Base-by-base conservation (phyloP, 192 early-diverging fungal species). In the Fimicolochytrium jonesii region DNA sequence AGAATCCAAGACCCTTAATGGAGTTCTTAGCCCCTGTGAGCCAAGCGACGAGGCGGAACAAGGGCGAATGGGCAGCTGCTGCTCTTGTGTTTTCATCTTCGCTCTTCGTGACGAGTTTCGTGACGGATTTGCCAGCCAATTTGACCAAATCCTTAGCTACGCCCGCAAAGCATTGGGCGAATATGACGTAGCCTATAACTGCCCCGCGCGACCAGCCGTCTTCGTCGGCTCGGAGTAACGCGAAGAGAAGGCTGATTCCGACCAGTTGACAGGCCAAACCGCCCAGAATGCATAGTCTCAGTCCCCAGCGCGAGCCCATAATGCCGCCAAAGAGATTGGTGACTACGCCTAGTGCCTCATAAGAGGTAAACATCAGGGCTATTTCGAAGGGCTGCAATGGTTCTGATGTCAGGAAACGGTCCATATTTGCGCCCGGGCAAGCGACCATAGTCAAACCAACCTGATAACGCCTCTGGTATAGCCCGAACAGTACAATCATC, bases 101-200 rank as follows among this genome's bases (percentile, higher is more conserved):
- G 4, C 55, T 45, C 7, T 73, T 69, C 18, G 70, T 50, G 22
- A 77, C 76, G 18, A 78, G 51, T 35, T 76, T 78, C 6, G 77
- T 73, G 29, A 71, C 61, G 18, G 57, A 62, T 52, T 78, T 78
- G 18, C 77, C 77, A 20, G 70, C 66, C 28, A 78, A 32, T 29
- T 78, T 78, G 22, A 78, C 74, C 51, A 78, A 45, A 60, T 78
- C 77, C 50, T 78, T 78, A 20, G 77, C 77, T 3, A 67, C 61
- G 13, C 77, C 77, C 15, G 67, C 53, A 56, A 77, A 73, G 0
- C 58, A 47, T 62, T 78, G 77, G 13, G 69, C 54, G 29, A 76
- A 49, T 0, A 59, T 32, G 10, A 78, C 69, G 50, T 70, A 78
- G 2, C 64, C 61, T 10, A 72, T 78, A 10, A 69, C 61, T 4